Evolutionary conservation across 1,284 basidiomycete species (phyloP), one percentile per base, ranked within the genome.

Genomic region (Pisolithus thermaeus): DNA sequence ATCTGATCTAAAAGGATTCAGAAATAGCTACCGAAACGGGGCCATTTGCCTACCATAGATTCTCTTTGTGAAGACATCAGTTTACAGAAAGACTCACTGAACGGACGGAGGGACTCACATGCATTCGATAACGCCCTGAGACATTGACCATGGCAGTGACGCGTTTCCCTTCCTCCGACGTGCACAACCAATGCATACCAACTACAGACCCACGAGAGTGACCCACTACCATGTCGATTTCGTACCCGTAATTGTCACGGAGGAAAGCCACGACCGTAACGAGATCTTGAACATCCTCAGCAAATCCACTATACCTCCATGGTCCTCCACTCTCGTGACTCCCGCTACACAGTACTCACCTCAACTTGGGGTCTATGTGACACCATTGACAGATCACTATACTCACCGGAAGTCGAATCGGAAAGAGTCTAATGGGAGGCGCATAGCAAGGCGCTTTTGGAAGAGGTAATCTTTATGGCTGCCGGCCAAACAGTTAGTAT

Each of bases 381-480:
- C 36, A 42, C 46, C 36, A 23, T 35, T 39, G 32, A 46, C 9
- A 16, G 40, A 14, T 30, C 20, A n/a, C 67, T 78, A 52, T 59
- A 87, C 44, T 22, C 44, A 46, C 87, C 89, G 77, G 68, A 92
- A 92, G 63, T 92, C 90, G 61, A 92, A 90, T 32, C 89, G 78
- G 63, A 91, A 90, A 1, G 87, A 89, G 64, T 92, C 89, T 27
- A 88, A 64, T 0, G 87, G 84, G 6, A 92, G 66, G n/a, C 71
- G 73, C 23, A 69, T 63, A 1, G 84, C 87, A 11, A 92, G 78
- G n/a, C 75, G 78, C 59, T 83, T 84, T 67, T 88, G 86, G 70
- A 86, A 91, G 47, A 90, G 68, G 70, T 92, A 92, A 64, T 92
- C 85, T 59, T 90, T 90, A 65, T 90, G 88, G 58, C 87, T 90